A percentile compares a stretch with the other conserved stretches of the same genome.
Evolutionary conservation across 306 rosid species (phyloP).

Genomic region (Vigna angularis): DNA sequence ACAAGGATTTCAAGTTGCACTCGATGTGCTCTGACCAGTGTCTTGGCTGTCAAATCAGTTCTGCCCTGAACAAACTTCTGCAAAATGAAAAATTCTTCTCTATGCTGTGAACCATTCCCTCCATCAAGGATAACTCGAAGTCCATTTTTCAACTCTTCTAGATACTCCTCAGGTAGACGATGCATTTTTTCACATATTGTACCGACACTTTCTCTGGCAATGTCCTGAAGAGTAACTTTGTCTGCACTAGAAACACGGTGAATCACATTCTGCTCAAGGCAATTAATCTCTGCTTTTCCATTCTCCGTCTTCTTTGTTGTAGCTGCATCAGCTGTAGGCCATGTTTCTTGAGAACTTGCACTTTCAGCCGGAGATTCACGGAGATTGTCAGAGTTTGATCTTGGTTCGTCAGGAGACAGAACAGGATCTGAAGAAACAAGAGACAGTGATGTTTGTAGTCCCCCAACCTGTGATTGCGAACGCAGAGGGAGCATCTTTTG

Average conservation of each 20-base stretch:
- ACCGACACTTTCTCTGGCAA: slow-evolving; percentile 78
- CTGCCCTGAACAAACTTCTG: slow-evolving; percentile 81
- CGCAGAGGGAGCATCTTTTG: slow-evolving; percentile 67
- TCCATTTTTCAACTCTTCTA: slow-evolving; percentile 74
- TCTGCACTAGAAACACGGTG: slow-evolving; percentile 74
- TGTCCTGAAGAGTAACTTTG: slow-evolving; percentile 76
- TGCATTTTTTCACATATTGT: slow-evolving; percentile 76
- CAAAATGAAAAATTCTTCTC: slow-evolving; percentile 74
- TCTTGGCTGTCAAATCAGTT: slow-evolving; percentile 78
- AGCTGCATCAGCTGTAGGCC: slow-evolving; percentile 72
- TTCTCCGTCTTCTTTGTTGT: slow-evolving; percentile 76
- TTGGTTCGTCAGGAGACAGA: slow-evolving; percentile 80
- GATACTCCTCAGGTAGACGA: slow-evolving; percentile 77
- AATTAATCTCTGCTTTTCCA: slow-evolving; percentile 71
- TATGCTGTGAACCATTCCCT: slow-evolving; percentile 76
- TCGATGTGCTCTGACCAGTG: slow-evolving; percentile 82
- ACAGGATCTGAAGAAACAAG: slow-evolving; percentile 75
- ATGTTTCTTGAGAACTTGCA: slow-evolving; percentile 91
- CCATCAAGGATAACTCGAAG: slow-evolving; percentile 84
- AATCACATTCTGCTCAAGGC: slow-evolving; percentile 73
- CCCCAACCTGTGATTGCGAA: slow-evolving; percentile 34
- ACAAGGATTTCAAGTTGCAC: slow-evolving; percentile 63
- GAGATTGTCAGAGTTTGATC: slow-evolving; percentile 72
- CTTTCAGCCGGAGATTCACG: slow-evolving; percentile 88
- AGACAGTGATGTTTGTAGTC: slow-evolving; percentile 70